Evolutionary conservation across 225 moss, liverwort and hornwort genomes (phyloP).

Genomic region (Polytrichum formosum): DNA sequence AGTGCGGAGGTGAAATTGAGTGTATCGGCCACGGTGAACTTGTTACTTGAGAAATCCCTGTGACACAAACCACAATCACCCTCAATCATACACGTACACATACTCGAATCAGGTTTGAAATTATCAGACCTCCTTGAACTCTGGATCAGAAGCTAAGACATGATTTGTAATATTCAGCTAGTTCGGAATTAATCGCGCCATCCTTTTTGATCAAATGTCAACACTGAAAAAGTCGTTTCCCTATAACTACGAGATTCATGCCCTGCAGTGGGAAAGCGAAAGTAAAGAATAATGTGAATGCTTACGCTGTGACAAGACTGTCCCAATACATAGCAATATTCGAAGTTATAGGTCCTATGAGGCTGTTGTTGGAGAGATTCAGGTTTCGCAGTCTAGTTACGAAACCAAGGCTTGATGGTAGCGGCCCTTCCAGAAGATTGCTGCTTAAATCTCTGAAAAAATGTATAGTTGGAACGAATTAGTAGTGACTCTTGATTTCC

Average conservation of each 20-base stretch:
- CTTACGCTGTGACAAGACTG: neutral
- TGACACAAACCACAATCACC: neutral
- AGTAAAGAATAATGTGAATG: neutral
- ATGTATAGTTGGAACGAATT: neutral
- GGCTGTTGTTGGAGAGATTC: slow-evolving; percentile 9
- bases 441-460: slow-evolving; percentile 18
- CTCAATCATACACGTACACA: neutral
- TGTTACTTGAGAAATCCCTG: slow-evolving; percentile 17
- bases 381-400: fast-evolving
- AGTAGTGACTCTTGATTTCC: neutral
- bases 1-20: neutral
- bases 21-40: neutral
- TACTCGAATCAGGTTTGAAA: no score
- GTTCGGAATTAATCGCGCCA: no score
- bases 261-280: fast-evolving
- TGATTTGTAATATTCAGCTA: no score
- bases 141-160: no score
- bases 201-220: no score
- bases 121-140: no score
- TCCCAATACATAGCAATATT: fast-evolving
- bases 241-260: neutral
- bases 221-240: no score
- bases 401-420: neutral
- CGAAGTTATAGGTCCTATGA: neutral
- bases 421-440: neutral